Evolutionary conservation across 2,329 filamentous ascomycete species (phyloP), one percentile per base, ranked within the genome.

Genomic region (Myriosclerotinia duriaeana): DNA sequence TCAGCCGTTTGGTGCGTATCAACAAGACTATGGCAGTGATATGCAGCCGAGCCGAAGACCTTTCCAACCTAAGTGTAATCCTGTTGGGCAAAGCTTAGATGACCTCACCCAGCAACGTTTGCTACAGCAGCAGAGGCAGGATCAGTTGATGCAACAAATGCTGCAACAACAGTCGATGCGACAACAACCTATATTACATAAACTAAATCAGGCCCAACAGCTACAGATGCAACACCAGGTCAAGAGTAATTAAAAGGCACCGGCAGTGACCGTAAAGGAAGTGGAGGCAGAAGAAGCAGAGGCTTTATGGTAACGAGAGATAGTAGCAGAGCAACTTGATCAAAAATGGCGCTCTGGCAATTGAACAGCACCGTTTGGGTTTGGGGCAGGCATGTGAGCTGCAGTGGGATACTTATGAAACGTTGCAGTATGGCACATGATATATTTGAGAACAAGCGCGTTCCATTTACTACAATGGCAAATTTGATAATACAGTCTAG

Each of bases 401-500:
- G n/a, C 12, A 26, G 40, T 20, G 7, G n/a, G 15, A 40, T 42
- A 59, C 46, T 64, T 15, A 58, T 53, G 59, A 40, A 42, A 38
- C n/a, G 7, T 44, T 54, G 44, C 50, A 63, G 14, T 26, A 38
- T 50, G 38, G 38, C 36, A 63, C 8, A 46, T 34, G 4, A 26
- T 46, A 26, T 46, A 46, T 38, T 53, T n/a, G n/a, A 53, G 40
- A 44, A 42, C 26, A 40, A 50, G 20, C 15, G 48, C 14, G 50
- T 55, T 56, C 58, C 58, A 66, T 59, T 65, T 65, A 42, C 58
- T 64, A 38, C 52, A 56, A 58, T 67, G 53, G 62, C 64, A 56
- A 54, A 69, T 73, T 70, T 74, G 61, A 71, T 71, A 72, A 74
- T 71, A 72, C 63, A 71, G 53, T 70, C 66, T 67, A 68, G 68